Evolutionary conservation across 495 filamentous ascomycete genomes (phyloP).

Genomic region (Aspergillus leporis): DNA sequence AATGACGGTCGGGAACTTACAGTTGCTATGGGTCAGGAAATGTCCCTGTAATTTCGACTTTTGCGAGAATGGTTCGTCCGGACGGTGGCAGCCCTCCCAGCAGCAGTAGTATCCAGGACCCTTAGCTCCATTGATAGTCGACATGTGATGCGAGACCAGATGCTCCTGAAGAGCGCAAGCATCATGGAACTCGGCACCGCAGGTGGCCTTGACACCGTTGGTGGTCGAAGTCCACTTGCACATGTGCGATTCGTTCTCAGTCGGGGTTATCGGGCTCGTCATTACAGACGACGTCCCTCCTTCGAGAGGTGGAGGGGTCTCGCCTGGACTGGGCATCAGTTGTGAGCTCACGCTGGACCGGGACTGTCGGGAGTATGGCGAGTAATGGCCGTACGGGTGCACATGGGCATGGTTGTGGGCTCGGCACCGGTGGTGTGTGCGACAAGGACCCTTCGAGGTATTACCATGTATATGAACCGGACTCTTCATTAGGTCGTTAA

Average conservation of each 20-base stretch:
- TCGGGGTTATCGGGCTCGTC: conserved; percentile 39
- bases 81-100: conserved; percentile 49
- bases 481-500: conserved; percentile 28
- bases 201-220: conserved; percentile 33
- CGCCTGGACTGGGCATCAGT: conserved; percentile 39
- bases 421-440: conserved; percentile 41
- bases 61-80: conserved; percentile 49
- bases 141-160: conserved; percentile 41
- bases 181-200: conserved; percentile 38
- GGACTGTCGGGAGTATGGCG: conserved; percentile 45
- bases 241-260: conserved; percentile 35
- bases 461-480: conserved; percentile 27
- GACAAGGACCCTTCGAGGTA: conserved; percentile 34
- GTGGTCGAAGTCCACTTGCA: conserved; percentile 40
- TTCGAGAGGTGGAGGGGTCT: conserved; percentile 47
- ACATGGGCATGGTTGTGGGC: conserved; percentile 35
- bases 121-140: conserved; percentile 42
- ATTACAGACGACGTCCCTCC: conserved; percentile 38
- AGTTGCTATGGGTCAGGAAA: conserved; percentile 50
- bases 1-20: conserved; percentile 24
- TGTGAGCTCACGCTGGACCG: conserved; percentile 47
- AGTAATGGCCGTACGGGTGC: conserved; percentile 33
- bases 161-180: conserved; percentile 46
- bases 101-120: conserved; percentile 51
- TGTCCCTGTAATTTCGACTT: conserved; percentile 54